Evolutionary conservation across 2,329 filamentous ascomycete species (phyloP).

Genomic region (Blastomyces emzantsi): DNA sequence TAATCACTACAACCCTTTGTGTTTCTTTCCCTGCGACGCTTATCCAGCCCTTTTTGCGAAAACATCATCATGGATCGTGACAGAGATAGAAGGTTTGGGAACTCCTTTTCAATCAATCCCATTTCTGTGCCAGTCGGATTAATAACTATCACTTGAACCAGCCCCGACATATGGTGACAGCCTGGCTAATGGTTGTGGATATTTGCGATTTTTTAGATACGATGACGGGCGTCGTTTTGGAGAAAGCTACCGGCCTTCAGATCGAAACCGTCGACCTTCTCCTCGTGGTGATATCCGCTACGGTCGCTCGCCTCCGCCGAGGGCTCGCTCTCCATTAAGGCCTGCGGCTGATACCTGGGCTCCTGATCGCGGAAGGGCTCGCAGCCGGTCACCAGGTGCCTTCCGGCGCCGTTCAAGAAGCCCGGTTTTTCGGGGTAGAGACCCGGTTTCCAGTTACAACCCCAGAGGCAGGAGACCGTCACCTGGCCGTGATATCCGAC

Average conservation of each 20-base stretch:
- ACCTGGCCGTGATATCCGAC: constrained; percentile 32
- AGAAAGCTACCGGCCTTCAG: constrained; percentile 36
- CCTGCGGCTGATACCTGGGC: constrained; percentile 36
- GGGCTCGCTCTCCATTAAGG: constrained; percentile 30
- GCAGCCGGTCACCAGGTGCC: constrained; percentile 35
- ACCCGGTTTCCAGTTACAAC: constrained; percentile 25
- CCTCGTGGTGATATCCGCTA: constrained; percentile 30
- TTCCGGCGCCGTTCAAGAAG: constrained; percentile 37
- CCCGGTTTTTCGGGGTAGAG: constrained; percentile 32
- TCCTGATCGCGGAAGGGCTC: constrained; percentile 26
- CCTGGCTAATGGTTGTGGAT: not conserved
- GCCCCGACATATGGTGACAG: not conserved
- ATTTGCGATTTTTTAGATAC: constrained; percentile 18
- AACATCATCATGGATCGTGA: constrained; percentile 32
- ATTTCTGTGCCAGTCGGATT: not conserved
- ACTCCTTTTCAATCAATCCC: not conserved
- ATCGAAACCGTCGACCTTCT: constrained; percentile 26
- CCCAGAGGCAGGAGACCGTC: constrained; percentile 34
- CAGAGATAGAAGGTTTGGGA: constrained; percentile 36
- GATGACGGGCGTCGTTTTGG: constrained; percentile 31
- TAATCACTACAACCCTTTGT: not conserved
- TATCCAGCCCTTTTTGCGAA: not conserved
- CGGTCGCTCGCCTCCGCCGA: constrained; percentile 28
- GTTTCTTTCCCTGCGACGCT: not conserved
- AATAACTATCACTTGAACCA: not conserved